Evolutionary conservation across 2,329 filamentous ascomycete genomes (phyloP).

Genomic region (Colletotrichum sp.): DNA sequence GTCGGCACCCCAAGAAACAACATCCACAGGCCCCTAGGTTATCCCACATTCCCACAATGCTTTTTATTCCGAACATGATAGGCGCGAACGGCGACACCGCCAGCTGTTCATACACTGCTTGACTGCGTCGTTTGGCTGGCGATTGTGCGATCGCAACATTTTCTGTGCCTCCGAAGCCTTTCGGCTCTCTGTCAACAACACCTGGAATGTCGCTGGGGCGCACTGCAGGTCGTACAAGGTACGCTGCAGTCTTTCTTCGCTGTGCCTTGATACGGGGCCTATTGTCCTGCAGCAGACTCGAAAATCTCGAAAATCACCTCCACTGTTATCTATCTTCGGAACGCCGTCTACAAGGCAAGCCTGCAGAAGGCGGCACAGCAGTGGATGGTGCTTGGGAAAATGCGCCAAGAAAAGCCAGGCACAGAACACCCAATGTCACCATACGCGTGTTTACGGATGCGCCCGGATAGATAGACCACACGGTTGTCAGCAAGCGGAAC

Average conservation of each 20-base stretch:
- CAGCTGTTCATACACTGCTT: background rate
- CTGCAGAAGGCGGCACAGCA: background rate
- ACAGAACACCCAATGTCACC: background rate
- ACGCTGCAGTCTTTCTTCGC: background rate
- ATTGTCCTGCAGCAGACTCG: background rate
- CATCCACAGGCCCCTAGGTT: background rate
- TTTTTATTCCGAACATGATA: conserved; percentile 4
- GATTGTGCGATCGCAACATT: background rate
- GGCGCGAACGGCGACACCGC: background rate
- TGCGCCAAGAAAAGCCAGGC: background rate
- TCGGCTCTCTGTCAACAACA: background rate
- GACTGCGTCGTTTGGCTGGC: background rate
- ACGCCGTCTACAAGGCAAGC: background rate
- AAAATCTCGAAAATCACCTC: background rate
- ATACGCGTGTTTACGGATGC: background rate
- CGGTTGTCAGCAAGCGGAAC: background rate
- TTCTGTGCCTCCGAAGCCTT: background rate
- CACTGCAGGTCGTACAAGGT: background rate
- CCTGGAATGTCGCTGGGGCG: background rate
- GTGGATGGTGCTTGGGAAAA: background rate
- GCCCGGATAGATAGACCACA: background rate
- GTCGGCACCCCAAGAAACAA: background rate
- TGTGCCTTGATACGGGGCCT: background rate
- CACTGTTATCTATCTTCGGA: conserved; percentile 1
- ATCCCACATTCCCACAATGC: background rate